Conservation (phyloP, 768 basidiomycete genomes). For the Tricholoma furcatifolium region DNA sequence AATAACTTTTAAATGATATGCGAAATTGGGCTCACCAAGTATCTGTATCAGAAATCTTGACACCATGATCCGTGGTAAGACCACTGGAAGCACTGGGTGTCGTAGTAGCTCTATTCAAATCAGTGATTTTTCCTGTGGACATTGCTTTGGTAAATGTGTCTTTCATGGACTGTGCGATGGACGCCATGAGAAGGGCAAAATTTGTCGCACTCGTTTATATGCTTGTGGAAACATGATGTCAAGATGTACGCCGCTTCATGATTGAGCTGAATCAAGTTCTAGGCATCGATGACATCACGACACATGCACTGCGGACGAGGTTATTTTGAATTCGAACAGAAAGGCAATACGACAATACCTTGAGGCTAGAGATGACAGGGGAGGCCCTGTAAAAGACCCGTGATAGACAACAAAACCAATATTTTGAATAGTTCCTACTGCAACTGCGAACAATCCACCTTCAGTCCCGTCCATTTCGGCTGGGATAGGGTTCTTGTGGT, state of each 20-base stretch:
- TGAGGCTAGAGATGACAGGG: too few relatives aligned
- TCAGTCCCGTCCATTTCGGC: too few relatives aligned
- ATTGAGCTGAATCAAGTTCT: not conserved
- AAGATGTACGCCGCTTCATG: too few relatives aligned
- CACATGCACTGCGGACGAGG: too few relatives aligned
- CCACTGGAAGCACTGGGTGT: constrained; percentile 22
- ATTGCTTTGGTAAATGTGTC: constrained; percentile 24
- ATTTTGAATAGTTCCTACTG: too few relatives aligned
- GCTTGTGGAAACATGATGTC: not conserved
- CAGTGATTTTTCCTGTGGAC: constrained; percentile 31
- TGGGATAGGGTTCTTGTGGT: too few relatives aligned
- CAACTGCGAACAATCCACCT: too few relatives aligned
- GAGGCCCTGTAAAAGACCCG: too few relatives aligned
- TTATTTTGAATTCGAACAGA: too few relatives aligned
- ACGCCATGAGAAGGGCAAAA: constrained; percentile 1
- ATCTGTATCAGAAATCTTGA: constrained; percentile 59
- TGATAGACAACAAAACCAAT: too few relatives aligned
- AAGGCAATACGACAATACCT: too few relatives aligned
- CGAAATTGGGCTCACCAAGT: constrained; percentile 46
- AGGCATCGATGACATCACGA: not conserved
- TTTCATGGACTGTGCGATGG: constrained; percentile 7
- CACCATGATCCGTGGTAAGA: constrained; percentile 64
- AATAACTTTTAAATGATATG: not conserved
- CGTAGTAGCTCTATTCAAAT: constrained; percentile 32
- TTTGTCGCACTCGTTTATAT: not conserved